A percentile compares a stretch with the other conserved stretches of the same genome.
These are phyloP conservation scores for Backusella tarrabulga DNA, from an alignment of 192 early-diverging fungal genomes.

Conservation along the genomic window DNA sequence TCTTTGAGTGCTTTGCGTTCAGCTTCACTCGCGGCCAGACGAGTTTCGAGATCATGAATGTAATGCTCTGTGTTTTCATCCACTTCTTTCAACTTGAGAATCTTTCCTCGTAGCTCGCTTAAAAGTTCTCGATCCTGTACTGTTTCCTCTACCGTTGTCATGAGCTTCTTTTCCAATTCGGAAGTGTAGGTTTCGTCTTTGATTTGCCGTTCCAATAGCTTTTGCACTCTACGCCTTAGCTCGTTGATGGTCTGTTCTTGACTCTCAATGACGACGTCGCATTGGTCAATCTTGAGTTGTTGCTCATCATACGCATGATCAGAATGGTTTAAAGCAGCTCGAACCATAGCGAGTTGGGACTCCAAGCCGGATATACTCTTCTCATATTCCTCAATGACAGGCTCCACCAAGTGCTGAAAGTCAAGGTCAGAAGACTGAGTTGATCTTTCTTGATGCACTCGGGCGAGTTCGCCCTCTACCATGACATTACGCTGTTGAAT, in stretches of 20 bases:
- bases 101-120: conserved; percentile 37
- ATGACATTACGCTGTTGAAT: conserved; percentile 17
- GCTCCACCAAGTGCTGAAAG: conserved; percentile 56
- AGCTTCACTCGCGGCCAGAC: conserved; percentile 21
- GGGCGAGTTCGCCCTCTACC: conserved; percentile 20
- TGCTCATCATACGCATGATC: conserved; percentile 57
- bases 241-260: conserved; percentile 50
- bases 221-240: conserved; percentile 38
- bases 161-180: conserved; percentile 38
- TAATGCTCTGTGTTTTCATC: conserved; percentile 45
- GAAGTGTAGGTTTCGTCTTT: conserved; percentile 48
- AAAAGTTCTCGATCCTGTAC: conserved; percentile 38
- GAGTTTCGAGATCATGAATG: conserved; percentile 40
- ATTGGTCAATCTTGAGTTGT: conserved; percentile 48
- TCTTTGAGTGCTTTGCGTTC: conserved; percentile 14
- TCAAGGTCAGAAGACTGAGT: conserved; percentile 30
- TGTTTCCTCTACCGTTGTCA: conserved; percentile 25
- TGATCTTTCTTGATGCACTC: background rate
- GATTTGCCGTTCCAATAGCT: conserved; percentile 41
- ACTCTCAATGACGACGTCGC: conserved; percentile 42
- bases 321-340: conserved; percentile 56
- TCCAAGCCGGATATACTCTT: conserved; percentile 61
- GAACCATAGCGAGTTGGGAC: conserved; percentile 54
- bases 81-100: conserved; percentile 55
- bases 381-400: conserved; percentile 75